phyloP scores from a whole-genome alignment of 2,329 filamentous ascomycete species.

The Harringtonia aguacate region DNA sequence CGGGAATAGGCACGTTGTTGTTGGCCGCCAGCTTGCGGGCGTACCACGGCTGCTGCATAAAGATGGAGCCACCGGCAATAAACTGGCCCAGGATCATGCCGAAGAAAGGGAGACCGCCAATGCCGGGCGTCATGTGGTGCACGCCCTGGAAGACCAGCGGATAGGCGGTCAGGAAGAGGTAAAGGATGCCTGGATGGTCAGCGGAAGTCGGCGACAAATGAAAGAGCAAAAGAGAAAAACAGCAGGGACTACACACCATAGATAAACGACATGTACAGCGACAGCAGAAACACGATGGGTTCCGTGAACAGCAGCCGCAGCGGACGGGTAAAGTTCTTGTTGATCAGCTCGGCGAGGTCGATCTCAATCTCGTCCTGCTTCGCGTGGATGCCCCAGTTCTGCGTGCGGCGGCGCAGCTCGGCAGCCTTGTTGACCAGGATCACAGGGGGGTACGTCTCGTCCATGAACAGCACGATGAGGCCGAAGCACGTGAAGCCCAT shows the following conservation, averaged over 20 bases:
- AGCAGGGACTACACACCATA: constrained; percentile 34
- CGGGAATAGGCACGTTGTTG: constrained; percentile 51
- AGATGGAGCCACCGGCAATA: constrained; percentile 53
- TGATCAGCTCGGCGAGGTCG: constrained; percentile 50
- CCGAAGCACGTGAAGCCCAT: constrained; percentile 52
- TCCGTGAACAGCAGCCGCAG: constrained; percentile 56
- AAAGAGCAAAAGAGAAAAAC: background rate
- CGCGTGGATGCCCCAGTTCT: constrained; percentile 62
- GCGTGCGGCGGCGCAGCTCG: constrained; percentile 50
- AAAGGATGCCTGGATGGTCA: constrained; percentile 43
- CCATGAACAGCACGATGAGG: constrained; percentile 50
- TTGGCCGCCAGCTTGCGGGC: constrained; percentile 58
- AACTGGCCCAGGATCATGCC: constrained; percentile 70
- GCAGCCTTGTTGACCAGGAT: constrained; percentile 52
- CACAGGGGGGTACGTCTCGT: constrained; percentile 60
- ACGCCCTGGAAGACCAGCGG: constrained; percentile 67
- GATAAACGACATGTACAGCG: constrained; percentile 64
- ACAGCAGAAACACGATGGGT: constrained; percentile 57
- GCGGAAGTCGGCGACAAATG: no score
- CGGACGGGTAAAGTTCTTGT: constrained; percentile 57
- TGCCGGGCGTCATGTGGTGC: constrained; percentile 58
- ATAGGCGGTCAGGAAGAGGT: constrained; percentile 79
- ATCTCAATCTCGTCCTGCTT: constrained; percentile 64
- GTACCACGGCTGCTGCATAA: constrained; percentile 56
- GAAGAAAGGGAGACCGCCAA: constrained; percentile 72